These are phyloP conservation scores for Xylogone sp. DNA, from an alignment of 2,329 filamentous ascomycete genomes.

Conservation along the genomic window DNA sequence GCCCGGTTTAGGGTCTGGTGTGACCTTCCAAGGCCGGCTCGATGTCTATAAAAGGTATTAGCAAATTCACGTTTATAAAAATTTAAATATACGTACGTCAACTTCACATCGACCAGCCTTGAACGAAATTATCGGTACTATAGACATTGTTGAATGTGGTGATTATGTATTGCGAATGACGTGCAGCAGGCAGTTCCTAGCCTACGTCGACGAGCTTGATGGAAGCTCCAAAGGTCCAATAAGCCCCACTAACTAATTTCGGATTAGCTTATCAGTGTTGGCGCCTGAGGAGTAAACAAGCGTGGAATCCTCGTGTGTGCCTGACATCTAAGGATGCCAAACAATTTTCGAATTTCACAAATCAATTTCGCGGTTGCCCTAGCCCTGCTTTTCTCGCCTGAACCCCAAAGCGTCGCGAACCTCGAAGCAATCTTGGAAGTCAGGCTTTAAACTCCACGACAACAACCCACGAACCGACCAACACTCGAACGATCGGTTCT, in stretches of 20 bases:
- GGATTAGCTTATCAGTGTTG: not conserved
- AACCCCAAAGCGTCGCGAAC: slow-evolving; percentile 1
- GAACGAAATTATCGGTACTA: slow-evolving; percentile 86
- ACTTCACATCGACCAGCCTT: slow-evolving; percentile 89
- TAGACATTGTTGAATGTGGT: slow-evolving; percentile 60
- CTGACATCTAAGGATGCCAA: not conserved
- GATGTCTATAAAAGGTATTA: slow-evolving; percentile 38
- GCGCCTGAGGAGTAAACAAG: not conserved
- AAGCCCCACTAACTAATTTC: not conserved
- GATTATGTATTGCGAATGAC: not conserved
- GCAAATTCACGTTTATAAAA: slow-evolving; percentile 2
- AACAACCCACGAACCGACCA: slow-evolving; percentile 22
- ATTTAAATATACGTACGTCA: slow-evolving; percentile 56
- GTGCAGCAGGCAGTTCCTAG: not conserved
- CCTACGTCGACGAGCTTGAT: not conserved
- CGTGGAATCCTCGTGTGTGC: not conserved
- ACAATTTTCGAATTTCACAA: not conserved
- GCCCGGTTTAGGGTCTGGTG: slow-evolving; percentile 67
- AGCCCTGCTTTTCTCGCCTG: not conserved
- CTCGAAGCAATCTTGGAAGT: not conserved
- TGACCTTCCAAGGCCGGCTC: slow-evolving; percentile 65
- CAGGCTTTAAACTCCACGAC: slow-evolving; percentile 5
- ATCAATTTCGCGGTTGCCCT: not conserved
- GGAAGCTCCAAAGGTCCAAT: slow-evolving; percentile 5
- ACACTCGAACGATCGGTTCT: slow-evolving; percentile 22